Evolutionary conservation across 441 rosid species (phyloP).

Genomic region (Lepidium campestre): DNA sequence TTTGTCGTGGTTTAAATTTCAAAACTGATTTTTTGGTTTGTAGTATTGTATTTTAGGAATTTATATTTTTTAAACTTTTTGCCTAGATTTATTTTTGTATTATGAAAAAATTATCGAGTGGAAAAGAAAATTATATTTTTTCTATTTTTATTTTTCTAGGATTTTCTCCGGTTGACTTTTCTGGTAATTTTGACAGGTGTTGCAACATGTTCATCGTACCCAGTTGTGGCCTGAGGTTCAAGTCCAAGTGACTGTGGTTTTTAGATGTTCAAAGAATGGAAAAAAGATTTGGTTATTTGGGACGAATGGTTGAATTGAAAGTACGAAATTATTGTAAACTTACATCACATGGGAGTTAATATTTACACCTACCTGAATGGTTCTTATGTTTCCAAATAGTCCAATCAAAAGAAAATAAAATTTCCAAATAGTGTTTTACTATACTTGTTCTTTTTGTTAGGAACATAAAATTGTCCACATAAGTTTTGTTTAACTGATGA

Average conservation of each 20-base stretch:
- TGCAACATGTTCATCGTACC: conserved; percentile 88
- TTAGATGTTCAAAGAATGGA: not conserved
- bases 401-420: not conserved
- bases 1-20: too few relatives aligned
- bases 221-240: conserved; percentile 49
- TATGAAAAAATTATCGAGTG: too few relatives aligned
- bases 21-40: too few relatives aligned
- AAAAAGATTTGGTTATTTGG: not conserved
- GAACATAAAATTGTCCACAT: too few relatives aligned
- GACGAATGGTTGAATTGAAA: not conserved
- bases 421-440: not conserved
- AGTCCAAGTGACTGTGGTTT: not conserved
- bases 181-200: conserved; percentile 43
- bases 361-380: not conserved
- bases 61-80: too few relatives aligned
- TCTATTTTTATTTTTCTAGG: too few relatives aligned
- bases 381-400: not conserved
- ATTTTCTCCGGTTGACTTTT: not conserved
- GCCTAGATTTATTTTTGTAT: too few relatives aligned
- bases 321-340: not conserved
- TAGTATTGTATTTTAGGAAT: too few relatives aligned
- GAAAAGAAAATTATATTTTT: too few relatives aligned
- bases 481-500: too few relatives aligned
- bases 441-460: too few relatives aligned
- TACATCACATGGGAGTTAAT: not conserved